phyloP scores from a whole-genome alignment of 495 filamentous ascomycete species.

The Aspergillus carlsbadensis region DNA sequence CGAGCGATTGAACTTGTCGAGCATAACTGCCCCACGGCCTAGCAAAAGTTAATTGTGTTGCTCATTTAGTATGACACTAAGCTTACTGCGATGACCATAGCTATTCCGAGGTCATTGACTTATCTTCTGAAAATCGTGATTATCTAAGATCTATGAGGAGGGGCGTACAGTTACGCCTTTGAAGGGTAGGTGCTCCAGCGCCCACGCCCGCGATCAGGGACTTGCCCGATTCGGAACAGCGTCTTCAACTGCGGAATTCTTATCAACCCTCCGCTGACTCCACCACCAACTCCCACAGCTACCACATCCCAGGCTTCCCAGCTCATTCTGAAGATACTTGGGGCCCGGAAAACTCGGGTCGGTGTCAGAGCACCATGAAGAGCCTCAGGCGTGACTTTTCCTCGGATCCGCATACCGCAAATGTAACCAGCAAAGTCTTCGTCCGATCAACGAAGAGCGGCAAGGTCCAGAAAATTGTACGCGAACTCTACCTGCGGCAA shows the following conservation, averaged over 20 bases:
- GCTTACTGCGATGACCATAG: slow-evolving; percentile 41
- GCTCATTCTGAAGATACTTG: slow-evolving; percentile 16
- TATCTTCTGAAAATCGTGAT: neutral
- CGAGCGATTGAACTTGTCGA: slow-evolving; percentile 83
- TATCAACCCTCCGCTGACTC: slow-evolving; percentile 18
- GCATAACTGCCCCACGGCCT: slow-evolving; percentile 89
- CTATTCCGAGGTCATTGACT: neutral
- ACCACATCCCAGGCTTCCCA: slow-evolving; percentile 13
- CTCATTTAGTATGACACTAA: neutral
- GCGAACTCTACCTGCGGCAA: slow-evolving; percentile 90
- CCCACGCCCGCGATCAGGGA: slow-evolving; percentile 22
- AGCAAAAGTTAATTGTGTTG: slow-evolving; percentile 12
- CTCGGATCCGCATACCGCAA: slow-evolving; percentile 66
- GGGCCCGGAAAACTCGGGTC: slow-evolving; percentile 17
- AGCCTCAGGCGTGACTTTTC: slow-evolving; percentile 77
- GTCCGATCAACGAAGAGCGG: slow-evolving; percentile 89
- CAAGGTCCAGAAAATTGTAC: slow-evolving; percentile 97
- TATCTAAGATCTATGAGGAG: neutral
- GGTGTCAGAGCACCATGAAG: slow-evolving; percentile 62
- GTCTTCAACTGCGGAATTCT: slow-evolving; percentile 14
- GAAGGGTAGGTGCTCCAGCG: too few species aligned
- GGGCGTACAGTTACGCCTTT: neutral
- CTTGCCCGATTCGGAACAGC: slow-evolving; percentile 23
- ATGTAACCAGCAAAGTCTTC: slow-evolving; percentile 89
- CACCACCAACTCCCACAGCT: slow-evolving; percentile 4